Evolutionary conservation across 2,329 filamentous ascomycete species (phyloP).

Genomic region (Xylaria digitata): DNA sequence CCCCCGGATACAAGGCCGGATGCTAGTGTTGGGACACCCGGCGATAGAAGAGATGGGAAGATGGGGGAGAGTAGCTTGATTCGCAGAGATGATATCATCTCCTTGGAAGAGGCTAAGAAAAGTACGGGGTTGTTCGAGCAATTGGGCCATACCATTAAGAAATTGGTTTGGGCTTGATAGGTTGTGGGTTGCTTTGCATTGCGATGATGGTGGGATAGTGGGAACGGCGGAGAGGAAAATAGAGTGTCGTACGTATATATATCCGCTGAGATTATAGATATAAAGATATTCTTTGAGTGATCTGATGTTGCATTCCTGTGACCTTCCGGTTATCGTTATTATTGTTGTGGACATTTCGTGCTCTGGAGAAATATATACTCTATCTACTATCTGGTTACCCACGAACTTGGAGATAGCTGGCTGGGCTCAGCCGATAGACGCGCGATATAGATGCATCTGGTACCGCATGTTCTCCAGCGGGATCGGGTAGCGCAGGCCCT

Average conservation of each 20-base stretch:
- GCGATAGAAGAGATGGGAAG: conserved; percentile 40
- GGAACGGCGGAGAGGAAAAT: conserved; percentile 27
- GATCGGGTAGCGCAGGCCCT: conserved; percentile 80
- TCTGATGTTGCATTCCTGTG: too few species aligned
- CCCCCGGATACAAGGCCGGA: conserved; percentile 33
- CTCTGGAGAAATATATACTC: background rate
- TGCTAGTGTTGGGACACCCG: conserved; percentile 33
- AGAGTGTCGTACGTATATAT: background rate
- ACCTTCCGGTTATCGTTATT: background rate
- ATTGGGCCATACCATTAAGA: conserved; percentile 90
- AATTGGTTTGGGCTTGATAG: conserved; percentile 81
- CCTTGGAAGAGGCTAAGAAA: conserved; percentile 83
- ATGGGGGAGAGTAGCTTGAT: conserved; percentile 52
- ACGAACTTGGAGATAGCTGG: too few species aligned
- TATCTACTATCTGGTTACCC: too few species aligned
- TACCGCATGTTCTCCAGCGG: conserved; percentile 94
- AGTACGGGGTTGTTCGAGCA: conserved; percentile 89
- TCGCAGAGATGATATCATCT: conserved; percentile 78
- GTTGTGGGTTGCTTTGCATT: background rate
- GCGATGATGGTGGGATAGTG: background rate
- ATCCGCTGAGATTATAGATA: background rate
- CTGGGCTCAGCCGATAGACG: conserved; percentile 30
- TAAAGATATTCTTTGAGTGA: background rate
- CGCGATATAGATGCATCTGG: conserved; percentile 84
- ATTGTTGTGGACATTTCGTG: background rate